Evolutionary conservation across 1,284 basidiomycete genomes (phyloP).

Genomic region (Pascua sp.): DNA sequence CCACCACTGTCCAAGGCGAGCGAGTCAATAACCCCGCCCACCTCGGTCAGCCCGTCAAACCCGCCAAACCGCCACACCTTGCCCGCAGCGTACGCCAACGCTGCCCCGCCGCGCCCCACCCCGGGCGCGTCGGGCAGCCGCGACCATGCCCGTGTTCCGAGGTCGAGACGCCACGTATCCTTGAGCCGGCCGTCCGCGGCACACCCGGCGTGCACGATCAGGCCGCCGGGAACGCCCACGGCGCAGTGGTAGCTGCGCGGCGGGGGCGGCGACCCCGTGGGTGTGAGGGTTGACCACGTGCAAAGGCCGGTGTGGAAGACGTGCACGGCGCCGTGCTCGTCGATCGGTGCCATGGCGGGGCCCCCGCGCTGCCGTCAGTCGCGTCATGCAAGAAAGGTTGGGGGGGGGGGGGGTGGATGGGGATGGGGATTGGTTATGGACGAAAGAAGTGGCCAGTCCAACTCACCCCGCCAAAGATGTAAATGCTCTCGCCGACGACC

Average conservation of each 20-base stretch:
- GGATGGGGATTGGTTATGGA: no score
- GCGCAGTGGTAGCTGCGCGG: conserved; percentile 26
- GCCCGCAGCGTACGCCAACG: conserved; percentile 15
- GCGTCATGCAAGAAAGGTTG: no score
- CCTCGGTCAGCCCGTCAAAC: conserved; percentile 32
- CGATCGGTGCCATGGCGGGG: conserved; percentile 24
- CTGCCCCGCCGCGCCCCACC: conserved; percentile 24
- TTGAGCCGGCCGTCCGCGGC: conserved; percentile 17
- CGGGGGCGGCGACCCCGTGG: conserved; percentile 6
- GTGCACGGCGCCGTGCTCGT: conserved; percentile 25
- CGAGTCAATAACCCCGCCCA: conserved; percentile 28
- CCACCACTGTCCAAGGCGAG: conserved; percentile 3
- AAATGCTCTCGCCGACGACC: conserved; percentile 19
- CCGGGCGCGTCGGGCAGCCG: conserved; percentile 25
- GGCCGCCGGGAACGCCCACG: conserved; percentile 4
- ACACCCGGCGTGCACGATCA: conserved; percentile 34
- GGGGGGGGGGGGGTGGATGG: no score
- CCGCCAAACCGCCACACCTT: conserved; percentile 30
- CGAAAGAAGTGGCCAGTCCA: not conserved
- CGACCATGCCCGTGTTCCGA: conserved; percentile 16
- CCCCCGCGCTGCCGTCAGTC: conserved; percentile 23
- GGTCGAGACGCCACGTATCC: conserved; percentile 31
- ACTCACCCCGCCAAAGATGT: conserved; percentile 36
- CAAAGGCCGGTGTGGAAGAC: conserved; percentile 17
- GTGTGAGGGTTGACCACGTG: conserved; percentile 19